Evolutionary conservation across 129 eudicot genomes (phyloP), one percentile per base, ranked within the genome.

Genomic region (Saposhnikovia divaricata): DNA sequence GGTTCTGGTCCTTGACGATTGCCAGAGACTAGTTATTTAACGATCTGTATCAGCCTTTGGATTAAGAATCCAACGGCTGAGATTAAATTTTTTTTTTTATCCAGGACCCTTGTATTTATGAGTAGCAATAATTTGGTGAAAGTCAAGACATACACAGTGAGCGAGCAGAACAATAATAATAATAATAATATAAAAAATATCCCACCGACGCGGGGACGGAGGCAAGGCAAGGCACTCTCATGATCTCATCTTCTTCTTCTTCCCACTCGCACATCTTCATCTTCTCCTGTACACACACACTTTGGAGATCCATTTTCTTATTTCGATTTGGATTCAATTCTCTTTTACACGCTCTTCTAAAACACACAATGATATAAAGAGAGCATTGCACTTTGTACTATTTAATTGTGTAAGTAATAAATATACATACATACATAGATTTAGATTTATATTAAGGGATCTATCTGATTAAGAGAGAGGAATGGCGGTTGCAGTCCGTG

Each of bases 401-500:
- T 18, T 10, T 23, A 4, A 13, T 23, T 27, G 6, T 18, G 28
- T 73, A 23, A 16, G 0, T 42, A 3, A 37, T 23, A 2, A 10
- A 42, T 3, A 21, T 40, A 9, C 12, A 2, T 23, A 9, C 16
- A 42, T 11, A 42, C 0, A 21, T 38, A 70, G 0, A 70, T 18
- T 0, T 4, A 71, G 8, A 71, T 34, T 10, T 46, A 46, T 46
- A 46, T 46, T 1, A 12, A 0, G 31, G 34, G 69, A 55, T 55
- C 63, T 55, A 19, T 14, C 15, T 46, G 7, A 50, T 5, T 2
- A 6, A 1, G 50, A 8, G 80, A 51, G 89, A 85, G 81, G 51
- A 81, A 90, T 88, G 92, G 95, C 97, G 82, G 89, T 90, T 57
- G 91, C 85, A 50, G 90, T 85, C 81, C 93, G 78, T 31, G 63